Conservation (phyloP, 371 early-diverging fungal species). For the Mortierella sp. region DNA sequence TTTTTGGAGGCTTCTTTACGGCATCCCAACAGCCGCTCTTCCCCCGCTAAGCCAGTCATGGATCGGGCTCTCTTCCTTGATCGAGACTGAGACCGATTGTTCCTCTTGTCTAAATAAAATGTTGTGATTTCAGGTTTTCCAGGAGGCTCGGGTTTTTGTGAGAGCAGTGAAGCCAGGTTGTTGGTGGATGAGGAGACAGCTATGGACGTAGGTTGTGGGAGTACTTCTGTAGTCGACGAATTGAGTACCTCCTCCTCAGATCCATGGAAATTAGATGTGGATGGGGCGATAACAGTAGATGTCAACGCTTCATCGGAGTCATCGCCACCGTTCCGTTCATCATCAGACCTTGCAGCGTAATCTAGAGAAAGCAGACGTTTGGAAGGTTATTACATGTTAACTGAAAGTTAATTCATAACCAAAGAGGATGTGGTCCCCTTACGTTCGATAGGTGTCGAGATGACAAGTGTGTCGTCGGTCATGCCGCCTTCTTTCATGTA, state of each 20-base stretch:
- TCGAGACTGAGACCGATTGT: background rate
- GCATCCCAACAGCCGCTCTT: constrained; percentile 41
- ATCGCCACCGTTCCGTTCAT: constrained; percentile 29
- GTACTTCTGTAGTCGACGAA: constrained; percentile 1
- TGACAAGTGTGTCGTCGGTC: constrained; percentile 36
- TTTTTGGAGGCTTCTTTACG: constrained; percentile 15
- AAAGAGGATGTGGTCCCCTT: constrained; percentile 4
- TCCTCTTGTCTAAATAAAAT: constrained; percentile 28
- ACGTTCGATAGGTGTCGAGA: constrained; percentile 24
- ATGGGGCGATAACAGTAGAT: constrained; percentile 6
- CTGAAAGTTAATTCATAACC: background rate
- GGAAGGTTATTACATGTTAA: background rate
- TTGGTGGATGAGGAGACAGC: constrained; percentile 25
- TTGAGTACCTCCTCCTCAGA: constrained; percentile 33
- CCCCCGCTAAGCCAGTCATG: constrained; percentile 29
- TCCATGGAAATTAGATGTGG: constrained; percentile 18
- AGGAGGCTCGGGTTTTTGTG: constrained; percentile 41
- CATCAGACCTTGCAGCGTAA: constrained; percentile 28
- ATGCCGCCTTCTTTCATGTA: constrained; percentile 31
- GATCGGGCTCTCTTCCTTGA: constrained; percentile 33
- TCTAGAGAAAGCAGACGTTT: constrained; percentile 8
- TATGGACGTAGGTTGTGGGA: constrained; percentile 12
- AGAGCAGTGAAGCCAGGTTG: constrained; percentile 25
- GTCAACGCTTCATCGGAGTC: constrained; percentile 28
- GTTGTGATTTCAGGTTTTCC: constrained; percentile 32